Base-by-base conservation (phyloP, 202 grass and related monocot species). In the Eragrostis tef region DNA sequence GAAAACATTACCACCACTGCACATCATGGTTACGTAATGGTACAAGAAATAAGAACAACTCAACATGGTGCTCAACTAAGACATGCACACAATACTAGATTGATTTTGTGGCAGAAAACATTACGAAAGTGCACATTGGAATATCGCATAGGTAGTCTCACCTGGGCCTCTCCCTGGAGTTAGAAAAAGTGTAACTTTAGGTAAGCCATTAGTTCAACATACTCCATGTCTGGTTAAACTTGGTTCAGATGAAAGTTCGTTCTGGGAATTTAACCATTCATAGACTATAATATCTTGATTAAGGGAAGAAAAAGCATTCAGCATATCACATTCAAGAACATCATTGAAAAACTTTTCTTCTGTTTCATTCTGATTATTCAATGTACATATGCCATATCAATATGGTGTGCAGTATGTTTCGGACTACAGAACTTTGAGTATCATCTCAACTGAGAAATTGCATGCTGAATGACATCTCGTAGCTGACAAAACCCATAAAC, bases 401-500 rank as follows among this genome's bases (percentile, higher is more conserved):
- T 45, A 86, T 89, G 79, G 79, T 83, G 86, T 42, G 22, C 36
- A 39, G 15, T 78, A 62, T 86, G 45, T 51, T 75, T 86, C 31
- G 27, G 53, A 20, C 44, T 78, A 87, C 17, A 79, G 62, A 87
- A 82, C 48, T 71, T 17, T 20, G 13, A 3, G 52, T 59, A 50
- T 91, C 77, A 89, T 87, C 84, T 86, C 46, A 70, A 59, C 60
- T 87, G 58, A n/a, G 63, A 72, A 77, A 93, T 88, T 81, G 77
- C 70, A 85, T 25, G 68, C 84, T 84, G 81, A 92, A 91, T 78
- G 94, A 86, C 67, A 72, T 92, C 42, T 83, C 63, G 25, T 84
- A 80, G 26, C 84, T 94, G 14, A 93, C 71, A 73, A 97, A 97
- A 52, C 91, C 94, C 85, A 93, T 92, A 42, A 97, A 97, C 94